Evolutionary conservation across 1,139 yeast species (phyloP), one percentile per base, ranked within the genome.

Genomic region (Geotrichum reessii): DNA sequence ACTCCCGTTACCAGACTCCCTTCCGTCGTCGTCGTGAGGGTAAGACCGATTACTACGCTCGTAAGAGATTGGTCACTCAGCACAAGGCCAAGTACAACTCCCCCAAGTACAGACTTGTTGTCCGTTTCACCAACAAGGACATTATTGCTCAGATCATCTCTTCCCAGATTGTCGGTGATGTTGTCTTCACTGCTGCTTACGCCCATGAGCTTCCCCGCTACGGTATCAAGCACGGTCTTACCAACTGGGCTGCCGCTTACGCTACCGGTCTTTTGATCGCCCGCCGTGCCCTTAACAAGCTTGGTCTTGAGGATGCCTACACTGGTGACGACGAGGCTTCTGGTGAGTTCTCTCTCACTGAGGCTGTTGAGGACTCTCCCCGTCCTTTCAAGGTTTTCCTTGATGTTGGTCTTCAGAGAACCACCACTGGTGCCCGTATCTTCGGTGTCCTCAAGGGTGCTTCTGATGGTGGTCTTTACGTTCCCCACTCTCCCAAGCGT

Each of bases 11-110:
- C 96, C 99, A 93, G 85, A 93, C 99, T 78, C 97, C 98, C 72
- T 93, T 91, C 97, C 91, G 99, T 81, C 91, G 99, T 87, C 90
- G 99, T 88, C 91, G 96, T 79, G 98, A 95, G 82, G 99, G 99
- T 83, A 93, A 95, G 87, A 93, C 99, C 78, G 99, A 93, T 80
- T 93, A 92, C 96, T 93, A 92, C 86, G 97, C 95, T 81, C 93
- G 99, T 86, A 93, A 93, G 96, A 91, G 99, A 85, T 84, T 93
- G 78, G 95, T 93, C 76, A 84, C 97, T 74, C 99, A 93, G 84
- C 97, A 92, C 93, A 93, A 93, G 93, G 97, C 97, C 78, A 93
- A 95, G 86, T 93, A 93, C 95, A 87, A 86, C 87, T 79, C 97
- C 76, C 99, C 99, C 81, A 93, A 93, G 86, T 93, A 92, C 90